Evolutionary conservation across 2,329 filamentous ascomycete species (phyloP).

Genomic region (Calcarisporium arbuscula): DNA sequence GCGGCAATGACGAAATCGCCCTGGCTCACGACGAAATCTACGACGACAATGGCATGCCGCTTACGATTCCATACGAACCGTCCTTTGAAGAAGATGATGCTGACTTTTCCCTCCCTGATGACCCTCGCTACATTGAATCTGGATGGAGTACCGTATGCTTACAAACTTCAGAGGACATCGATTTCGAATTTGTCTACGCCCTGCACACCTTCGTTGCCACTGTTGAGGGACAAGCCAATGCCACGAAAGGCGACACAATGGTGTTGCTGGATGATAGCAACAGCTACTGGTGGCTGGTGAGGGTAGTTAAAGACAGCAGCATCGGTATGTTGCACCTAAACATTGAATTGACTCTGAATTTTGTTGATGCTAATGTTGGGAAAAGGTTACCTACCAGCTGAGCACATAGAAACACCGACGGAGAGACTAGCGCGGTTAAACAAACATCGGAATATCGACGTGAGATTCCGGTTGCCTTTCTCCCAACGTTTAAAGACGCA

Average conservation of each 20-base stretch:
- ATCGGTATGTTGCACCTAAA: slow-evolving; percentile 51
- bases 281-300: slow-evolving; percentile 99
- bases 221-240: slow-evolving; percentile 96
- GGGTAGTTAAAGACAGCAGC: slow-evolving; percentile 94
- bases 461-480: slow-evolving; percentile 49
- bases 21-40: slow-evolving; percentile 21
- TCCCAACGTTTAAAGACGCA: no score
- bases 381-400: slow-evolving; percentile 86
- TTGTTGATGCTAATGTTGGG: slow-evolving; percentile 10
- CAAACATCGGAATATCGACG: slow-evolving; percentile 97
- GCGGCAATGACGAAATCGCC: slow-evolving; percentile 14
- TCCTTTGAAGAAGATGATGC: slow-evolving; percentile 50
- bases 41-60: slow-evolving; percentile 21
- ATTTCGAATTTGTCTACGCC: slow-evolving; percentile 99
- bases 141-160: slow-evolving; percentile 78
- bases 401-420: slow-evolving; percentile 97
- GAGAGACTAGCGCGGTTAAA: slow-evolving; percentile 90
- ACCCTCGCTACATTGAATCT: slow-evolving; percentile 61
- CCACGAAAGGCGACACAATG: slow-evolving; percentile 98
- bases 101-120: slow-evolving; percentile 47
- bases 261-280: slow-evolving; percentile 97
- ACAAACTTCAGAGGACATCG: slow-evolving; percentile 94
- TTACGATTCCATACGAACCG: slow-evolving; percentile 40
- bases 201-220: slow-evolving; percentile 96
- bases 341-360: background rate